A percentile compares a stretch with the other conserved stretches of the same genome.
Conservation (phyloP, 176 grass and related monocot genomes). For the Panicum miliaceum region DNA sequence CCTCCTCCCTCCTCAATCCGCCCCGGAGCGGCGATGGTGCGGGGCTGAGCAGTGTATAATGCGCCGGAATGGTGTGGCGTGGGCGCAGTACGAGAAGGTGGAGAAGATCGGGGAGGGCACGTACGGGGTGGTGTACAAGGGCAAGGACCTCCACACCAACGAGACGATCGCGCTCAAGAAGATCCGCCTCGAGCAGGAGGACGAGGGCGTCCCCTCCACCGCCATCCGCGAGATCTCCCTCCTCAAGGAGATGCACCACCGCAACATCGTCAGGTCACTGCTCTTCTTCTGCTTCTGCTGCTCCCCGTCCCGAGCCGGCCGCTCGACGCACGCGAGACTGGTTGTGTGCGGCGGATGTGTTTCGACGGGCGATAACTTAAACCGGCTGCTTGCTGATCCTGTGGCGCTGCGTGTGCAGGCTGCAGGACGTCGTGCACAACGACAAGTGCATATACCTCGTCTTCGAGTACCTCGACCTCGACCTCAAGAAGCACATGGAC, state of each 20-base stretch:
- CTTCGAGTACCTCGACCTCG: constrained; percentile 95
- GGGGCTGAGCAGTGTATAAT: background rate
- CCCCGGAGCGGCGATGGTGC: background rate
- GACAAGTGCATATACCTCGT: constrained; percentile 85
- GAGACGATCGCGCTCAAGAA: constrained; percentile 82
- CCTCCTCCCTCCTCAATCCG: background rate
- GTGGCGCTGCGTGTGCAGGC: constrained; percentile 42
- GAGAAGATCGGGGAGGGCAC: constrained; percentile 94
- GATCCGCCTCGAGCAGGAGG: constrained; percentile 77
- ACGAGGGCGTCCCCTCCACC: constrained; percentile 83
- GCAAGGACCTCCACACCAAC: constrained; percentile 65
- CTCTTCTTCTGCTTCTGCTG: background rate
- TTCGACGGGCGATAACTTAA: too few species aligned
- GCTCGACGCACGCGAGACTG: background rate
- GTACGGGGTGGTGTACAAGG: constrained; percentile 92
- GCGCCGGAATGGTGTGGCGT: background rate
- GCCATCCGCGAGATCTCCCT: constrained; percentile 92
- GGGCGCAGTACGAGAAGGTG: constrained; percentile 74
- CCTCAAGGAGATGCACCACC: constrained; percentile 86
- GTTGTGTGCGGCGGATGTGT: background rate
- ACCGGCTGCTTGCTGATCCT: background rate
- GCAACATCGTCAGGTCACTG: constrained; percentile 76
- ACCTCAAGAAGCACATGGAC: constrained; percentile 99
- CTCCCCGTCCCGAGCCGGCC: too few species aligned
- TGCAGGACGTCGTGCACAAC: constrained; percentile 89